Evolutionary conservation across 352 stramenopile species (phyloP).

Genomic region (Globisporangium splendens): DNA sequence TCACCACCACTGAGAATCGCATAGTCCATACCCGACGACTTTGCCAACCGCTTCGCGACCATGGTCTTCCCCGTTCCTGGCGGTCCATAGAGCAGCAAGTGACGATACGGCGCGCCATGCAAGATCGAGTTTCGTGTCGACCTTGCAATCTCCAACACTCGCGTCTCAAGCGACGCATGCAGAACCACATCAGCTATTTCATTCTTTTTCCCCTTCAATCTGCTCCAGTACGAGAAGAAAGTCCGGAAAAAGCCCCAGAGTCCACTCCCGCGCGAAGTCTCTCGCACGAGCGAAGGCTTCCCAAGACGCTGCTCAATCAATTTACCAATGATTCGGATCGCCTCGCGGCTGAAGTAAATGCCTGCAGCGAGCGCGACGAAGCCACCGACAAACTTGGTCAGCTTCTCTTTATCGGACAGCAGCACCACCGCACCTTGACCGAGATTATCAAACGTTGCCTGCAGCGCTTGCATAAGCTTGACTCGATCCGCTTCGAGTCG

Average conservation of each 20-base stretch:
- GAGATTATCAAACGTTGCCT: conserved; percentile 70
- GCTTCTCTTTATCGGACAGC: conserved; percentile 57
- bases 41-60: conserved; percentile 77
- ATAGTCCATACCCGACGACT: conserved; percentile 70
- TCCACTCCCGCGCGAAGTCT: conserved; percentile 55
- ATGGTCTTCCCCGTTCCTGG: conserved; percentile 87
- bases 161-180: conserved; percentile 43
- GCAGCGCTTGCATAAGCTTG: conserved; percentile 61
- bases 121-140: conserved; percentile 58
- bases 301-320: conserved; percentile 62
- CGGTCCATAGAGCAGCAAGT: conserved; percentile 82
- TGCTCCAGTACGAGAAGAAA: conserved; percentile 20
- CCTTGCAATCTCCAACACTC: conserved; percentile 57
- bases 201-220: conserved; percentile 26
- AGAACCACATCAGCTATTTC: conserved; percentile 65
- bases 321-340: conserved; percentile 50
- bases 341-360: conserved; percentile 61
- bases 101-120: conserved; percentile 70
- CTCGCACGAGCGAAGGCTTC: conserved; percentile 67
- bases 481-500: conserved; percentile 58
- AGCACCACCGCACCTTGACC: conserved; percentile 47
- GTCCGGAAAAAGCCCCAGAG: conserved; percentile 36
- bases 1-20: conserved; percentile 85
- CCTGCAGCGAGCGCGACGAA: conserved; percentile 55
- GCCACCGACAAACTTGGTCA: conserved; percentile 52